Conservation (phyloP, 805 yeast species). For the Kluyveromyces wickerhamii region DNA sequence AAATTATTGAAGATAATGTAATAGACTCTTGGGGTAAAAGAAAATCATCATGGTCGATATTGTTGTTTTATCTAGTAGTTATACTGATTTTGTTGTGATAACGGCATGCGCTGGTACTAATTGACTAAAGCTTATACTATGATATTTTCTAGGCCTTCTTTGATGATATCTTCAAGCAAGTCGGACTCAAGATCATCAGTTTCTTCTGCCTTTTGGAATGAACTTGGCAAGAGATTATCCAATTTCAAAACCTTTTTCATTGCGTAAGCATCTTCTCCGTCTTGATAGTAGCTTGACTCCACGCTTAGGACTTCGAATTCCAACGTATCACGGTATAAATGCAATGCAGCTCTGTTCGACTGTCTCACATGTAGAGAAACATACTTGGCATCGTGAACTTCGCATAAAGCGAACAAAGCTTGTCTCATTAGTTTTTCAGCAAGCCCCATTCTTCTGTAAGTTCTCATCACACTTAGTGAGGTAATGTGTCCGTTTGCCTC, state of each 20-base stretch:
- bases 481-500: conserved; percentile 93
- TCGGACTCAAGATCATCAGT: conserved; percentile 52
- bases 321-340: conserved; percentile 79
- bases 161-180: conserved; percentile 32
- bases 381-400: conserved; percentile 70
- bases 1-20: no score
- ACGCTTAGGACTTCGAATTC: conserved; percentile 73
- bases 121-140: no score
- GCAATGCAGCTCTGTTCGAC: conserved; percentile 89
- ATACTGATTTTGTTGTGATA: no score
- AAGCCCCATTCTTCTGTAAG: conserved; percentile 89
- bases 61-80: no score
- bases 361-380: conserved; percentile 91
- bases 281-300: conserved; percentile 88
- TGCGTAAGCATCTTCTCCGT: conserved; percentile 95
- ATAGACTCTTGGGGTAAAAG: no score
- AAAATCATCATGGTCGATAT: no score
- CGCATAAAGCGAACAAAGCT: conserved; percentile 69
- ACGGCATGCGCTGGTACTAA: no score
- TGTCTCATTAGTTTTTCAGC: conserved; percentile 90
- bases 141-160: conserved; percentile 17
- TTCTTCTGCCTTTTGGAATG: conserved; percentile 39
- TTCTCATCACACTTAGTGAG: conserved; percentile 87
- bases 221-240: conserved; percentile 54
- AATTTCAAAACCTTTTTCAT: conserved; percentile 68